Base-by-base conservation (phyloP, 257 asterid genomes). In the Linderniella brevidens region DNA sequence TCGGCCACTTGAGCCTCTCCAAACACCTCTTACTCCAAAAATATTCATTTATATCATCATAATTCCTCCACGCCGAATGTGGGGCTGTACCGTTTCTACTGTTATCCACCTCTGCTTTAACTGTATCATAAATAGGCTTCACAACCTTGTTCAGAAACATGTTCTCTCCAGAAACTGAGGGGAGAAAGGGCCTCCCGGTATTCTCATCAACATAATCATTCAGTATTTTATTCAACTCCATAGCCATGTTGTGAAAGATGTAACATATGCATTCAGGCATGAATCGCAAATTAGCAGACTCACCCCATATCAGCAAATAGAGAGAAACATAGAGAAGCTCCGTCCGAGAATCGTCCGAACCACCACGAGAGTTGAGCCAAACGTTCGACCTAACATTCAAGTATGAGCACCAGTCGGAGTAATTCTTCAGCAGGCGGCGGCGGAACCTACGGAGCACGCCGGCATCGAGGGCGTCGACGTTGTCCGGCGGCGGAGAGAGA, bases 21-120 rank as follows among this genome's bases (percentile, higher is more conserved):
- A 90, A 74, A 64, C 98, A 90, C 73, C 98, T 69, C 70, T 69
- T 76, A 66, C 76, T 90, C 98, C 98, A 90, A 58, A 90, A 90
- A 49, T 90, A 90, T 70, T 90, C 98, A 46, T 90, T 90, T 45
- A 90, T 72, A 58, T 90, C 98, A 47, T 90, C 98, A 37, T 90
- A 90, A 59, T 90, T 90, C 68, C 98, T 61, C 98, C 98, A 90
- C 0, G 93, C 96, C 35, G 96, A 71, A 58, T 90, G 98, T 8
- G 98, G 93, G 11, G 98, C 94, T 5, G 98, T 79, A 61, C 94
- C 98, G 53, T 81, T 85, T 69, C 50, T 71, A 73, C 93, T 90
- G 56, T 81, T 85, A 12, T 66, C 87, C 14, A 75, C 93, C 78
- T 90, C 98, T 0, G 76, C 93, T 43, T 62, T 68, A 45, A 90